phyloP scores from a whole-genome alignment of 352 stramenopile species.

The Thalassiosira mediterranea region DNA sequence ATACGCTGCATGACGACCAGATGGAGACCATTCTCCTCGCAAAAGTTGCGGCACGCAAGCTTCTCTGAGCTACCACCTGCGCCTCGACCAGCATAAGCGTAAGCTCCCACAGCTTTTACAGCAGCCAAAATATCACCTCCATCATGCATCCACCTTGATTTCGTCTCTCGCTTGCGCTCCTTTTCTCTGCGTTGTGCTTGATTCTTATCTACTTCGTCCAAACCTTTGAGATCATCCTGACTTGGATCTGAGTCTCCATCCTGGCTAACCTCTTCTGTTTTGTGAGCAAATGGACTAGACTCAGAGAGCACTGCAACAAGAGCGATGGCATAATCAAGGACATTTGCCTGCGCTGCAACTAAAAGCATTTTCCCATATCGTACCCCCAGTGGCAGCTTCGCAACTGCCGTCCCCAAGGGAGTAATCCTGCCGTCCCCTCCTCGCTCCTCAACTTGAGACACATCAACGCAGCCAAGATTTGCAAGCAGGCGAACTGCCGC shows the following conservation, averaged over 20 bases:
- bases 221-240: conserved; percentile 44
- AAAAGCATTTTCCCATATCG: conserved; percentile 84
- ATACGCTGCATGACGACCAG: conserved; percentile 77
- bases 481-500: conserved; percentile 88
- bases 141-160: conserved; percentile 70
- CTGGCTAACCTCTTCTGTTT: conserved; percentile 42
- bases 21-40: conserved; percentile 82
- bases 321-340: conserved; percentile 83
- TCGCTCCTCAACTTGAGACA: conserved; percentile 63
- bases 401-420: conserved; percentile 66
- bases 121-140: conserved; percentile 75
- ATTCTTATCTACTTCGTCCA: conserved; percentile 70
- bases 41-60: conserved; percentile 71
- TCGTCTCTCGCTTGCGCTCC: conserved; percentile 42
- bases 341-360: conserved; percentile 73
- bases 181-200: conserved; percentile 51
- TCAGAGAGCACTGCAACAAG: conserved; percentile 81
- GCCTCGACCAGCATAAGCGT: conserved; percentile 74
- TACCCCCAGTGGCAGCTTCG: conserved; percentile 80
- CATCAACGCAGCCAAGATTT: conserved; percentile 82
- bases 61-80: conserved; percentile 74
- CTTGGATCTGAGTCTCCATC: conserved; percentile 23
- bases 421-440: conserved; percentile 78
- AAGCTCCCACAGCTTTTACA: conserved; percentile 77
- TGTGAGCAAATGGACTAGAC: conserved; percentile 69